A percentile compares a stretch with the other conserved stretches of the same genome.
phyloP scores from a whole-genome alignment of 2,329 filamentous ascomycete species.

The Colletotrichum karsti region DNA sequence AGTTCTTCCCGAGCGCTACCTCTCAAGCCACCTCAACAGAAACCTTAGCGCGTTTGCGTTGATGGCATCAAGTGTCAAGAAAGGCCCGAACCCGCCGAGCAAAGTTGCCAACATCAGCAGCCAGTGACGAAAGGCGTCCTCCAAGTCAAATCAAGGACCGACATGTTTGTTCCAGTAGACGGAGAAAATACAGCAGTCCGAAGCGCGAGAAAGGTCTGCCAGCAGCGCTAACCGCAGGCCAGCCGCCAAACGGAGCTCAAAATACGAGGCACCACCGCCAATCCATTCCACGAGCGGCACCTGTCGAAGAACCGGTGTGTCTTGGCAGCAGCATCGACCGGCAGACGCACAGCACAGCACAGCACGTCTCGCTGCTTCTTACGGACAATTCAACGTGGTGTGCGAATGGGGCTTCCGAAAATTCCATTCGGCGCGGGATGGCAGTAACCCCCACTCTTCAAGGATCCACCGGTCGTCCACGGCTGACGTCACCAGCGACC shows the following conservation, averaged over 20 bases:
- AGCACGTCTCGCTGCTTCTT: too few species aligned
- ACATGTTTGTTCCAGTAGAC: background rate
- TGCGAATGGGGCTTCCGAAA: too few species aligned
- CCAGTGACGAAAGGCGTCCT: constrained; percentile 3
- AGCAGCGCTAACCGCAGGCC: background rate
- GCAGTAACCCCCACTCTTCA: constrained; percentile 15
- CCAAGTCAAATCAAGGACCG: background rate
- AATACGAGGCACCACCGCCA: constrained; percentile 22
- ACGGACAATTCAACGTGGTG: too few species aligned
- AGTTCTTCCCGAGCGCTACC: background rate
- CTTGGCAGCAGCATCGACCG: constrained; percentile 5
- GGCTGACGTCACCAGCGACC: constrained; percentile 22
- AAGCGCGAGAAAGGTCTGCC: constrained; percentile 3
- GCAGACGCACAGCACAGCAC: too few species aligned
- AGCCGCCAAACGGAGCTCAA: background rate
- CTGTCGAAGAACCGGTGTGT: constrained; percentile 12
- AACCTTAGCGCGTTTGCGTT: background rate
- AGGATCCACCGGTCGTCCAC: background rate
- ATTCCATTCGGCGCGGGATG: background rate
- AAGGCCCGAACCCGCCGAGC: background rate
- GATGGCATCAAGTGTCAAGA: background rate
- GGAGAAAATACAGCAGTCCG: constrained; percentile 1
- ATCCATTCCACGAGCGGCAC: constrained; percentile 25
- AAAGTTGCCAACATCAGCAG: background rate
- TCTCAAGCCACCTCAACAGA: constrained; percentile 20